Evolutionary conservation across 1,284 basidiomycete species (phyloP), one percentile per base, ranked within the genome.

Genomic region (Marasmius fiardii): DNA sequence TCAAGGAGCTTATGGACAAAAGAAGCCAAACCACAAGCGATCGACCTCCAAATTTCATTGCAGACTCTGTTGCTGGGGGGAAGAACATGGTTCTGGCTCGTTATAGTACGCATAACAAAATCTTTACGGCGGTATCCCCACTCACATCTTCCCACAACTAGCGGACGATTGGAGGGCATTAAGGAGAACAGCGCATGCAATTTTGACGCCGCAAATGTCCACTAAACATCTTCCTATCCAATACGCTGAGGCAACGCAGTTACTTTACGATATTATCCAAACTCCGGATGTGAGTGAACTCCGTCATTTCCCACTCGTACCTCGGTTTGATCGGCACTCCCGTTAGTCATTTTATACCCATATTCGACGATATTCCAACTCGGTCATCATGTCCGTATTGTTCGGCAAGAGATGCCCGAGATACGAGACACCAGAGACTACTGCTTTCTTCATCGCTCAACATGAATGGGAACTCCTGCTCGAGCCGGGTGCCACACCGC

Each of bases 261-360:
- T 73, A 23, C 59, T 71, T 63, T 63, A 67, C 47, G 70, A 72
- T 43, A 26, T 69, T 4, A 51, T 71, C 43, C 61, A 63, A 7
- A 58, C 63, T 24, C 71, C 71, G 6, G 61, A 70, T 41, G 60
- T 62, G 47, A 14, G 51, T 41, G 16, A 31, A 11, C 26, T n/a
- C 28, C 2, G 11, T n/a, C 2, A 12, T 51, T 24, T 33, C n/a
- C n/a, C 4, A 14, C 14, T 16, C 31, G 16, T 34, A 18, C 23
- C 12, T 41, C 21, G 20, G 18, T n/a, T 49, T 12, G 23, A 37
- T 53, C 7, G 21, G 28, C n/a, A 33, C 16, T 39, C 16, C 33
- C 47, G 37, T 14, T 51, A 71, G 70, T 43, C 58, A 26, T 68
- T 68, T 45, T 67, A 63, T 47, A 60, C 58, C 41, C 65, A 67